phyloP scores from a whole-genome alignment of 257 asterid species.

The Lavandula angustifolia region DNA sequence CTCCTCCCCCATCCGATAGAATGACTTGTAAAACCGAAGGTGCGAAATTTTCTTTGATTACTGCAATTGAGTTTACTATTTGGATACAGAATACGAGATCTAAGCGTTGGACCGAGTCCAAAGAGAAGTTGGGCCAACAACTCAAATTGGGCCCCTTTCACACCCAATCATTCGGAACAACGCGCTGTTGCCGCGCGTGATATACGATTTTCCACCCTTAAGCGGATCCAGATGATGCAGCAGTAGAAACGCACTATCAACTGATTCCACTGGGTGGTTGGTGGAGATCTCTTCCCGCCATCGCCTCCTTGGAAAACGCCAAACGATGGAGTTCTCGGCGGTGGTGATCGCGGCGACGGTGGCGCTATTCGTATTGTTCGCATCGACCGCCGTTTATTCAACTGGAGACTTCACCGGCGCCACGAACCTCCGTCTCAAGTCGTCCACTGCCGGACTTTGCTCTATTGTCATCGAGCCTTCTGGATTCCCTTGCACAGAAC shows the following conservation, averaged over 20 bases:
- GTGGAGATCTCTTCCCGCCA: slow-evolving; percentile 33
- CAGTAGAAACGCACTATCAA: slow-evolving; percentile 20
- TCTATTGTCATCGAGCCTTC: slow-evolving; percentile 60
- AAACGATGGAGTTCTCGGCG: slow-evolving; percentile 33
- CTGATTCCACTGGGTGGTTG: slow-evolving; percentile 30
- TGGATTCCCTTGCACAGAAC: slow-evolving; percentile 89
- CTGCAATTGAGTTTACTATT: too few relatives aligned
- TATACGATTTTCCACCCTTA: background rate
- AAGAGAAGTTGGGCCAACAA: too few relatives aligned
- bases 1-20: too few relatives aligned
- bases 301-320: slow-evolving; percentile 15
- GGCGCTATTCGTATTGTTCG: slow-evolving; percentile 31
- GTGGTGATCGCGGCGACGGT: slow-evolving; percentile 29
- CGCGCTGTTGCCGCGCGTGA: slow-evolving; percentile 34
- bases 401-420: slow-evolving; percentile 34
- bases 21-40: too few relatives aligned
- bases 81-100: too few relatives aligned
- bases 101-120: too few relatives aligned
- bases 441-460: slow-evolving; percentile 63
- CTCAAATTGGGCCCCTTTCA: too few relatives aligned
- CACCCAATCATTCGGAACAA: background rate
- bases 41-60: too few relatives aligned
- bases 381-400: slow-evolving; percentile 42
- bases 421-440: slow-evolving; percentile 42
- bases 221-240: slow-evolving; percentile 11